Evolutionary conservation across 2,329 filamentous ascomycete species (phyloP), one percentile per base, ranked within the genome.

Genomic region (Atkinsonella texensis): DNA sequence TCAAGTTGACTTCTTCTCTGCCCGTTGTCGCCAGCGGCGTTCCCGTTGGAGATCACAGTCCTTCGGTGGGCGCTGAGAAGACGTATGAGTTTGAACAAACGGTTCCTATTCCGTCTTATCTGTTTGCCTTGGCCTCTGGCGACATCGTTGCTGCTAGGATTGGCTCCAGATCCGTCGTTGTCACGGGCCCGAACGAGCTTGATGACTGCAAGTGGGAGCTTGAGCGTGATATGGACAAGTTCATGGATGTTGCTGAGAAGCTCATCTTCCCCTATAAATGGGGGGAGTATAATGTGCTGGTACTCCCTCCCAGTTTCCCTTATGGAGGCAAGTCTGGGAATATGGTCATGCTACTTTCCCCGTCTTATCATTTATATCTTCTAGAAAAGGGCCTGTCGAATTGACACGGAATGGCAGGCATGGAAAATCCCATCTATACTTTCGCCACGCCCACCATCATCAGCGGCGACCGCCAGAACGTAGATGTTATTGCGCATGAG

Each of bases 361-460:
- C 17, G 40, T 6, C 3, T 32, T 10, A 17, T 10, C 42, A 23
- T 35, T 5, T 11, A 18, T 17, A 7, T 33, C 2, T 18, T n/a
- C 7, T 41, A 12, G n/a, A n/a, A 42, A 9, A 33, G 18, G 18
- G 17, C 9, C 11, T 39, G n/a, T 28, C 28, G 23, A 18, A 40
- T 28, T 15, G 13, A 41, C 15, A 4, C 28, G 6, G 7, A 39
- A 52, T 18, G 46, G 20, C 52, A 77, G 81, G 83, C 55, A 89
- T 89, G 85, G 89, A 95, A 67, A 95, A 96, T 64, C 90, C 90
- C 0, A 83, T 95, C 50, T 95, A 87, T 70, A 97, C 93, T 0
- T 97, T 95, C 65, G 91, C 90, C 1, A 97, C 93, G 1, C 91
- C 91, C 2, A 95, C 89, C 38, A 85, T 97, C 59, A 89, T 98